Conservation (phyloP, 352 stramenopile genomes). For the Globisporangium nunn region DNA sequence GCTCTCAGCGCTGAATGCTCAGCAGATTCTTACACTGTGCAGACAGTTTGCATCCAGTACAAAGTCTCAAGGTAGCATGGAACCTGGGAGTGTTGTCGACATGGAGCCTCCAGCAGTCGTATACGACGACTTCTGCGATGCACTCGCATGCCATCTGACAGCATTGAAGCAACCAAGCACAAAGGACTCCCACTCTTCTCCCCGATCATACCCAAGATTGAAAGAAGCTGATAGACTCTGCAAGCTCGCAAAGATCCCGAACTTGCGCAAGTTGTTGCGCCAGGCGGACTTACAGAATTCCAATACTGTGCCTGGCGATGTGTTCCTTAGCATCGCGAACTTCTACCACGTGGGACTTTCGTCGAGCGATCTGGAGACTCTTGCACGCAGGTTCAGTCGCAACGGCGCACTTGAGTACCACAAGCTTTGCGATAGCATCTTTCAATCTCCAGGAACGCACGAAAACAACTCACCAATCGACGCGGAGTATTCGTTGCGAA, state of each 20-base stretch:
- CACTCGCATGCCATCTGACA: constrained; percentile 12
- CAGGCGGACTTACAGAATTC: not conserved
- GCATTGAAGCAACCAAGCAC: not conserved
- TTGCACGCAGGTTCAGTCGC: constrained; percentile 23
- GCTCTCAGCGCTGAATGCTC: constrained; percentile 35
- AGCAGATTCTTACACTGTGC: constrained; percentile 59
- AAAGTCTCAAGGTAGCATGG: not conserved
- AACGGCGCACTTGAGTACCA: constrained; percentile 27
- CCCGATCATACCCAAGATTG: not conserved
- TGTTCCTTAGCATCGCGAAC: constrained; percentile 19
- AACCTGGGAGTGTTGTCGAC: constrained; percentile 3
- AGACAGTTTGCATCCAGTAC: constrained; percentile 23
- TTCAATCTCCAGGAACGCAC: constrained; percentile 15
- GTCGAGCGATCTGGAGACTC: constrained; percentile 23
- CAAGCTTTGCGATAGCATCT: constrained; percentile 29
- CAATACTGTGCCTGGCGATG: constrained; percentile 15
- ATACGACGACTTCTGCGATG: constrained; percentile 66
- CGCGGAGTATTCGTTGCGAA: not conserved
- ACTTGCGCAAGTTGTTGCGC: constrained; percentile 17
- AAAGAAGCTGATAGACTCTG: constrained; percentile 5
- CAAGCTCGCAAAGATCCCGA: constrained; percentile 26
- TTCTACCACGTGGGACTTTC: constrained; percentile 22
- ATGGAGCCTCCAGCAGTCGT: constrained; percentile 11
- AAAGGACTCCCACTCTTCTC: not conserved
- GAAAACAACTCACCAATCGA: not conserved